These are phyloP conservation scores for Vitis hybrid DNA, from an alignment of 177 flowering plant species.

Conservation along the genomic window DNA sequence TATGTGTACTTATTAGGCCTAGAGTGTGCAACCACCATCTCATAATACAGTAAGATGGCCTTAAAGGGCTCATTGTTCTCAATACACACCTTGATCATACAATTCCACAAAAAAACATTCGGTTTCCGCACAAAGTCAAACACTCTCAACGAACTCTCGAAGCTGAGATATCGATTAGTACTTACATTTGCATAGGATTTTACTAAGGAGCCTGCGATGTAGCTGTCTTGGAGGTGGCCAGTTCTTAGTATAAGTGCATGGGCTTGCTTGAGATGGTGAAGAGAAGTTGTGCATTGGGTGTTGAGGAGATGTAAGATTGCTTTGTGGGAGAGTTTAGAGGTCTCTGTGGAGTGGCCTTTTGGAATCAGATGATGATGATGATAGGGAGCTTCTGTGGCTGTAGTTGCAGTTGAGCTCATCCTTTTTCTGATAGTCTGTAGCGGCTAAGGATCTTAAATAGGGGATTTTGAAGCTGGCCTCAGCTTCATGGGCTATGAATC, in stretches of 20 bases:
- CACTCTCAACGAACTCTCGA: conserved; percentile 33
- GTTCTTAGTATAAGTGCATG: conserved; percentile 36
- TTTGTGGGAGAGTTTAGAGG: conserved; percentile 33
- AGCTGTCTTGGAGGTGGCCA: conserved; percentile 42
- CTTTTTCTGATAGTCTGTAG: neutral
- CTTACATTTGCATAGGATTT: conserved; percentile 33
- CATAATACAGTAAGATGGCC: conserved; percentile 30
- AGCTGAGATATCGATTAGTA: conserved; percentile 8
- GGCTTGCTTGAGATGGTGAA: conserved; percentile 37
- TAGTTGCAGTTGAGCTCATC: conserved; percentile 25
- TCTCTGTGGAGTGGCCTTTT: conserved; percentile 11
- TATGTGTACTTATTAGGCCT: conserved; percentile 51
- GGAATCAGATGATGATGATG: conserved; percentile 16
- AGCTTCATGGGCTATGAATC: no score
- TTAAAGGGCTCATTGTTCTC: conserved; percentile 29
- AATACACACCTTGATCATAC: conserved; percentile 40
- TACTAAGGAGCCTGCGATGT: conserved; percentile 43
- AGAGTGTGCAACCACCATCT: conserved; percentile 35
- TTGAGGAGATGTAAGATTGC: conserved; percentile 34
- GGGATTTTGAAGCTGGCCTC: no score
- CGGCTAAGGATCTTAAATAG: no score
- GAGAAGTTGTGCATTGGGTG: conserved; percentile 33
- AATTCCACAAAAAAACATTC: conserved; percentile 50
- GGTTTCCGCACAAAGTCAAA: conserved; percentile 33
- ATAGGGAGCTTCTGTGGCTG: conserved; percentile 26